A percentile compares a stretch with the other conserved stretches of the same genome.
These are phyloP conservation scores for Irpex rosettiformis DNA, from an alignment of 1,284 basidiomycete genomes.

Conservation along the genomic window DNA sequence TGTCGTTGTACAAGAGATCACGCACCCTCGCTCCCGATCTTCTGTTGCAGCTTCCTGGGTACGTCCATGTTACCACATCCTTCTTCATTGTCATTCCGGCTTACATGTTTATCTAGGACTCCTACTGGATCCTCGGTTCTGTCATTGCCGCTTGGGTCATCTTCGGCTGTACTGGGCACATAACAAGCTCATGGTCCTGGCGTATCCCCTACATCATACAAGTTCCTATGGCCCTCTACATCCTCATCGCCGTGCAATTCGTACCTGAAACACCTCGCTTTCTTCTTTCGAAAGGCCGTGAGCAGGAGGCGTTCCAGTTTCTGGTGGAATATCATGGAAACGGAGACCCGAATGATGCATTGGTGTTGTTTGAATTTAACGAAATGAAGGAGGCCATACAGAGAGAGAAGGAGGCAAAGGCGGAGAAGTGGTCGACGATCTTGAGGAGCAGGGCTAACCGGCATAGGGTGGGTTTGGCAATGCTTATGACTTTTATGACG, in stretches of 20 bases:
- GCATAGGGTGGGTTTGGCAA: neutral
- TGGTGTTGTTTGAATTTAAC: constrained; percentile 69
- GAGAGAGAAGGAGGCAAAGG: constrained; percentile 36
- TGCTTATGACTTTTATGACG: neutral
- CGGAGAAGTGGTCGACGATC: neutral
- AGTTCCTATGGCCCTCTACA: constrained; percentile 58
- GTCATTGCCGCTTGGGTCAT: constrained; percentile 70
- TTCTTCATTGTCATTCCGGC: neutral
- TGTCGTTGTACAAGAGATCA: neutral
- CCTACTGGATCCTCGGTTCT: constrained; percentile 2
- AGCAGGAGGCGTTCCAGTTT: constrained; percentile 54
- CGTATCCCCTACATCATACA: constrained; percentile 69
- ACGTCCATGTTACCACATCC: neutral
- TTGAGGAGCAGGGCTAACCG: neutral
- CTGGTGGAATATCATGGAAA: constrained; percentile 76
- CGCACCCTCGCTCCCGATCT: neutral
- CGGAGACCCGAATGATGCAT: constrained; percentile 63
- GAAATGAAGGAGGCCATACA: constrained; percentile 75
- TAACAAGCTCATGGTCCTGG: constrained; percentile 68
- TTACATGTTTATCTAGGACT: neutral
- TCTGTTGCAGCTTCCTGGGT: neutral
- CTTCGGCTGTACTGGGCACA: constrained; percentile 62
- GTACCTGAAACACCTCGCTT: constrained; percentile 72
- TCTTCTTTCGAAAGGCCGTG: constrained; percentile 61
- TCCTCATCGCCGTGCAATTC: constrained; percentile 51